phyloP scores from a whole-genome alignment of 106 monocot species.

The Amphibolis antarctica region DNA sequence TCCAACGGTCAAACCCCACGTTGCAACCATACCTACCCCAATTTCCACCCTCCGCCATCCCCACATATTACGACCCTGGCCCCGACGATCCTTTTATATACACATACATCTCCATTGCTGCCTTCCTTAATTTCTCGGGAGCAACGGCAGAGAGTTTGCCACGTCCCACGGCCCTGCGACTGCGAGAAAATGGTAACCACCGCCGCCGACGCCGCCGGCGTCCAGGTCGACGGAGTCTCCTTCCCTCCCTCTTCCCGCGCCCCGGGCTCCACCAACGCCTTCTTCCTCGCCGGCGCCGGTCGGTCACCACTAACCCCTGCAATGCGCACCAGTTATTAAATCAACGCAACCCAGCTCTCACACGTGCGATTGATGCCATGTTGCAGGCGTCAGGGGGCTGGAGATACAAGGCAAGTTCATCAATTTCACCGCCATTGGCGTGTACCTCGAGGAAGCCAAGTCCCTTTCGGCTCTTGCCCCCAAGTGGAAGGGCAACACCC shows the following conservation, averaged over 20 bases:
- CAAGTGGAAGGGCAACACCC: constrained; percentile 43
- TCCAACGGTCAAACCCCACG: too few relatives aligned
- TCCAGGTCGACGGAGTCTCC: constrained; percentile 32
- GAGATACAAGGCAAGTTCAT: constrained; percentile 47
- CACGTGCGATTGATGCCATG: not conserved
- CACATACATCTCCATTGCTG: too few relatives aligned
- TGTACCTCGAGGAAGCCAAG: constrained; percentile 39
- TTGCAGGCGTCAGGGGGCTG: constrained; percentile 43
- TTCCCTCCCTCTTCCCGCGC: constrained; percentile 32
- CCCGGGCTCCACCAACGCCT: constrained; percentile 24
- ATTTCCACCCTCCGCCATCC: too few relatives aligned
- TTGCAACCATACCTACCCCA: too few relatives aligned
- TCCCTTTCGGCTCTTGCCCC: constrained; percentile 26
- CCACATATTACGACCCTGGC: too few relatives aligned
- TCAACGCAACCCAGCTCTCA: not conserved
- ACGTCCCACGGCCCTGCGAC: too few relatives aligned
- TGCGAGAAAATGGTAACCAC: not conserved
- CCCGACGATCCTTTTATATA: too few relatives aligned
- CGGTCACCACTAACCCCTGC: not conserved
- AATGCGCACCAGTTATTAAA: not conserved
- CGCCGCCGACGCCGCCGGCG: not conserved
- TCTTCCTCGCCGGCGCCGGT: constrained; percentile 78
- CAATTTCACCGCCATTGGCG: constrained; percentile 53
- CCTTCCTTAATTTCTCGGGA: too few relatives aligned
- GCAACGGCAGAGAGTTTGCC: too few relatives aligned